Evolutionary conservation across 495 filamentous ascomycete genomes (phyloP).

Genomic region (Ramalina intermedia): DNA sequence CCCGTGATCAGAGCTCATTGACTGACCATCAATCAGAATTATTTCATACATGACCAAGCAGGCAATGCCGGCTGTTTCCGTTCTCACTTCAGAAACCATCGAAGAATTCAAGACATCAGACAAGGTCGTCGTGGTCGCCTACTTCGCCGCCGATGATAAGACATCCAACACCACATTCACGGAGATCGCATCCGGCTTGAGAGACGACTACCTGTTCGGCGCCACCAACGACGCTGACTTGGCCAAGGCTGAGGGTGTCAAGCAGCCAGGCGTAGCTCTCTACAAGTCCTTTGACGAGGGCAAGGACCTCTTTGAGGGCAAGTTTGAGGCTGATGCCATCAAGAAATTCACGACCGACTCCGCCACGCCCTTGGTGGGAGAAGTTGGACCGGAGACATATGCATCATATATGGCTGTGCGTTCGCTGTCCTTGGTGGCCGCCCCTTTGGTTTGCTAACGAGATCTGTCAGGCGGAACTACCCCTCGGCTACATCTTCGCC

Average conservation of each 20-base stretch:
- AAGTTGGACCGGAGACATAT: constrained; percentile 97
- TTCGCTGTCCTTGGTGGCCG: constrained; percentile 7
- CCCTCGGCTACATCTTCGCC: constrained; percentile 95
- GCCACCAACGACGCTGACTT: constrained; percentile 67
- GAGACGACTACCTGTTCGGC: constrained; percentile 87
- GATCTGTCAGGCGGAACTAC: constrained; percentile 54
- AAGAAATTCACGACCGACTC: constrained; percentile 69
- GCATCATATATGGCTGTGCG: constrained; percentile 80
- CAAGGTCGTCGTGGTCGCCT: constrained; percentile 89
- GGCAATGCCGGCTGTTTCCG: constrained; percentile 80
- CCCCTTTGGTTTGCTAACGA: background rate
- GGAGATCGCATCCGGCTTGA: constrained; percentile 63
- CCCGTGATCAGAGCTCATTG: background rate
- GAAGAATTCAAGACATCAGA: constrained; percentile 96
- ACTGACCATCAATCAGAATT: constrained; percentile 39
- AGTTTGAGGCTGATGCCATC: constrained; percentile 64
- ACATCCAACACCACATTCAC: constrained; percentile 66
- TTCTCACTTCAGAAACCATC: constrained; percentile 60
- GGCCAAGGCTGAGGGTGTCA: constrained; percentile 80
- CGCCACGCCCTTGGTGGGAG: constrained; percentile 82
- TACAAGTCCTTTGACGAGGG: constrained; percentile 99
- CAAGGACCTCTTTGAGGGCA: constrained; percentile 68
- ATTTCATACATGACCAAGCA: constrained; percentile 99
- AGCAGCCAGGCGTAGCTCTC: constrained; percentile 72
- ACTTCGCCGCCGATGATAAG: constrained; percentile 75